Percentiles rank a stretch among this genome's conserved stretches.
These are phyloP conservation scores for Dendrobium huoshanense DNA, from an alignment of 106 monocot genomes.

Conservation along the genomic window DNA sequence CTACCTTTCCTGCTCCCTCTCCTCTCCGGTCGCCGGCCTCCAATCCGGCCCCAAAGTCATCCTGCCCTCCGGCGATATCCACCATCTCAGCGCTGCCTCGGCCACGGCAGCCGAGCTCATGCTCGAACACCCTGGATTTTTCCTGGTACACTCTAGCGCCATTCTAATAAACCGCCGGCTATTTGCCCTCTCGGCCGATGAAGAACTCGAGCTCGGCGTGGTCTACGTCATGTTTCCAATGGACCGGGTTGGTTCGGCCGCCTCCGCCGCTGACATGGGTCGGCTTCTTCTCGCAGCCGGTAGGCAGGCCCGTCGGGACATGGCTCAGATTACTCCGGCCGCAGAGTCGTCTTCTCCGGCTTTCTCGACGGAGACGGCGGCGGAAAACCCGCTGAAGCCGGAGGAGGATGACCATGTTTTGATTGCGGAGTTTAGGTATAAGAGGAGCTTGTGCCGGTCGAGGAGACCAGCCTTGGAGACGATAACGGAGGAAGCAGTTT, in stretches of 20 bases:
- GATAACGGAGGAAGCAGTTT: conserved; percentile 11
- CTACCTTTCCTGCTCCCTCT: conserved; percentile 14
- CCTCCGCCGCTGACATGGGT: conserved; percentile 6
- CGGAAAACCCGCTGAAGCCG: neutral
- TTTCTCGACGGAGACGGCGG: neutral
- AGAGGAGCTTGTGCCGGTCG: conserved; percentile 14
- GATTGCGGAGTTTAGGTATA: conserved; percentile 6
- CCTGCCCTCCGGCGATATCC: conserved; percentile 12
- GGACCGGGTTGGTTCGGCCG: conserved; percentile 4
- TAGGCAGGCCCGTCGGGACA: neutral
- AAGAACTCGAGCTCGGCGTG: conserved; percentile 10
- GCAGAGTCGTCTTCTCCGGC: neutral
- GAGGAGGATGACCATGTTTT: neutral
- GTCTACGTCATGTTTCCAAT: conserved; percentile 18
- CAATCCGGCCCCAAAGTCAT: conserved; percentile 1
- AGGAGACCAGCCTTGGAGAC: conserved; percentile 13
- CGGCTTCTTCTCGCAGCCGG: conserved; percentile 6
- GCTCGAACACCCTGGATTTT: conserved; percentile 18
- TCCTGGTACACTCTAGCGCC: conserved; percentile 15
- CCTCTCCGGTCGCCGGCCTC: neutral
- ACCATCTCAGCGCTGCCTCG: neutral
- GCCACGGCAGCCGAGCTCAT: conserved; percentile 17
- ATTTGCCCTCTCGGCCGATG: conserved; percentile 17
- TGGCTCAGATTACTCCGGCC: neutral
- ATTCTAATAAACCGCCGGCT: conserved; percentile 8